Evolutionary conservation across 805 yeast genomes (phyloP).

Genomic region (Tetrapisispora taiwanensis): DNA sequence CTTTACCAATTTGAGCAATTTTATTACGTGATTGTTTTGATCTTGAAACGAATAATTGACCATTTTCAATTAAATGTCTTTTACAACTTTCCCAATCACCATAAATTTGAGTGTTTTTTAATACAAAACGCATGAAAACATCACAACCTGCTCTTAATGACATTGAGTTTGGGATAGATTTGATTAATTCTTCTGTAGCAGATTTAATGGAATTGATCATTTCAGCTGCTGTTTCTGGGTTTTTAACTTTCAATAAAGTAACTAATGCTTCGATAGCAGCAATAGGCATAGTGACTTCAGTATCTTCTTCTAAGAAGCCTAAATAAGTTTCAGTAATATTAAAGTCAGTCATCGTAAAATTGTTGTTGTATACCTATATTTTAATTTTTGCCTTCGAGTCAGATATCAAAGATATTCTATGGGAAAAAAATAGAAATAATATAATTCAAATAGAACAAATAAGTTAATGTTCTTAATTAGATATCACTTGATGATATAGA

Average conservation of each 20-base stretch:
- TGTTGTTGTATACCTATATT: too few relatives aligned
- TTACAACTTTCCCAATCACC: slow-evolving; percentile 94
- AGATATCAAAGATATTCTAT: too few relatives aligned
- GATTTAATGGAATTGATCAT: slow-evolving; percentile 70
- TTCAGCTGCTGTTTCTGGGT: slow-evolving; percentile 91
- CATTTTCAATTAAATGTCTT: slow-evolving; percentile 82
- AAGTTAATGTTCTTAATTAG: too few relatives aligned
- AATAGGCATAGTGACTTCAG: slow-evolving; percentile 98
- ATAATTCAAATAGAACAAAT: too few relatives aligned
- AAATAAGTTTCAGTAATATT: slow-evolving; percentile 78
- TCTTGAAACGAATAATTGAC: slow-evolving; percentile 80
- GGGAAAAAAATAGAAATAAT: too few relatives aligned
- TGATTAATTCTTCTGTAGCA: slow-evolving; percentile 65
- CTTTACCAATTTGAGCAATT: slow-evolving; percentile 79
- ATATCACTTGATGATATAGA: too few relatives aligned
- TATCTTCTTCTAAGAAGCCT: slow-evolving; percentile 72
- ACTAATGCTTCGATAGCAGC: slow-evolving; percentile 96
- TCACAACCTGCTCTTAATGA: slow-evolving; percentile 97
- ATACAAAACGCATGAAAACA: slow-evolving; percentile 84
- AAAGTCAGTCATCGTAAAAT: slow-evolving; percentile 30
- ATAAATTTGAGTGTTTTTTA: slow-evolving; percentile 71
- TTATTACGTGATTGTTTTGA: slow-evolving; percentile 83
- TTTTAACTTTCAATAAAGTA: slow-evolving; percentile 66
- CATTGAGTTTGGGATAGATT: slow-evolving; percentile 79
- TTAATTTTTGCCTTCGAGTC: too few relatives aligned